phyloP scores from a whole-genome alignment of 148 eudicot species.

The Arctostaphylos glauca region DNA sequence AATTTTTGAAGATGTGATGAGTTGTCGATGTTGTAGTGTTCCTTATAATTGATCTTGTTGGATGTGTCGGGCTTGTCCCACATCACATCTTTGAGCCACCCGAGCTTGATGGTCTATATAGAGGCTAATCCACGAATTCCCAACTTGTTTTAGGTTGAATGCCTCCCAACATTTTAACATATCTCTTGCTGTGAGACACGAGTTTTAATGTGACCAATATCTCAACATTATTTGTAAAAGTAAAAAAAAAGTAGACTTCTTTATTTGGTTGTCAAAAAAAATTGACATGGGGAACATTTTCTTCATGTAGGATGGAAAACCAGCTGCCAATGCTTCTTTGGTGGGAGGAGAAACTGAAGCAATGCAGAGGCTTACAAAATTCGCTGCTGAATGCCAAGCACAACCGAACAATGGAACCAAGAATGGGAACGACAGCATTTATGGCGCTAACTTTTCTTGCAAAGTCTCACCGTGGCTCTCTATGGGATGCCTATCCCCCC shows the following conservation, averaged over 20 bases:
- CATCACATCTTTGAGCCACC: not conserved
- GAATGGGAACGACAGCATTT: conserved; percentile 68
- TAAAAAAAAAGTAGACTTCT: not conserved
- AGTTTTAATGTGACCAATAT: not conserved
- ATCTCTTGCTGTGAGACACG: not conserved
- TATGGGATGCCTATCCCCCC: conserved; percentile 95
- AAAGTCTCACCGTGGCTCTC: conserved; percentile 97
- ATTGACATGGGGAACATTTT: conserved; percentile 7
- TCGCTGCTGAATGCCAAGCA: conserved; percentile 83
- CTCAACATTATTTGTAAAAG: not conserved
- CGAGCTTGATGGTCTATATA: not conserved
- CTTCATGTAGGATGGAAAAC: conserved; percentile 62
- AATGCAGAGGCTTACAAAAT: conserved; percentile 71
- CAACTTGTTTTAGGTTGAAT: not conserved
- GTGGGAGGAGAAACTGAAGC: conserved; percentile 98
- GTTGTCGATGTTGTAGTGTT: not conserved
- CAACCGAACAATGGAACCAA: conserved; percentile 67
- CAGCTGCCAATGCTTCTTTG: conserved; percentile 63
- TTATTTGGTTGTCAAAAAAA: conserved; percentile 4
- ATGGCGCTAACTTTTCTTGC: conserved; percentile 96
- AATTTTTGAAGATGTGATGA: not conserved
- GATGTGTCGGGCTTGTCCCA: not conserved
- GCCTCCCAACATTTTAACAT: not conserved
- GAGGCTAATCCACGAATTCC: not conserved
- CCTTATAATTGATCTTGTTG: not conserved